Percentiles rank a stretch among this genome's conserved stretches.
Evolutionary conservation across 805 yeast species (phyloP).

Genomic region (Candida ortonii): DNA sequence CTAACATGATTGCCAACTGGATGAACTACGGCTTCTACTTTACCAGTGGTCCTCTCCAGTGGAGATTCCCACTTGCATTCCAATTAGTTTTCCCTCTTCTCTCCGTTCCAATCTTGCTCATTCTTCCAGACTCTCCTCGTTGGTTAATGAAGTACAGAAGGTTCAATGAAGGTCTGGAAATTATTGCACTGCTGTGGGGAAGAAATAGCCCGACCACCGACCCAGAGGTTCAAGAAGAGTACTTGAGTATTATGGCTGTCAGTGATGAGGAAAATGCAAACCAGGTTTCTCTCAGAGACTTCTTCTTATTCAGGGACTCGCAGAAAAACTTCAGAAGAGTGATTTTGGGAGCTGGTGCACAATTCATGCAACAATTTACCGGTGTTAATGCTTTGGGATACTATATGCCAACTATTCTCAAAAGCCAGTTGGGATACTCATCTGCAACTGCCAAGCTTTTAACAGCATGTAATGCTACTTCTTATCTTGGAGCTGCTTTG

Average conservation of each 20-base stretch:
- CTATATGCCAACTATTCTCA: slow-evolving; percentile 55
- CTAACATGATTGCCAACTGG: slow-evolving; percentile 45
- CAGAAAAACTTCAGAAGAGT: slow-evolving; percentile 46
- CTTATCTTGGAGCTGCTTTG: slow-evolving; percentile 29
- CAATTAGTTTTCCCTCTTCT: slow-evolving; percentile 43
- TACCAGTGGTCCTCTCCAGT: slow-evolving; percentile 35
- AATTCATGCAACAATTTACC: slow-evolving; percentile 45
- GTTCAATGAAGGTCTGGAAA: slow-evolving; percentile 39
- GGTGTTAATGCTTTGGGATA: slow-evolving; percentile 58
- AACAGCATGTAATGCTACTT: slow-evolving; percentile 12
- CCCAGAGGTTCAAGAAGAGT: slow-evolving; percentile 14
- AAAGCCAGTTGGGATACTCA: slow-evolving; percentile 42
- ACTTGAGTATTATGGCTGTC: slow-evolving; percentile 35
- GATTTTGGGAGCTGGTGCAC: slow-evolving; percentile 40
- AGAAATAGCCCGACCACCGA: slow-evolving; percentile 23
- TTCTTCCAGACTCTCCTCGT: slow-evolving; percentile 52
- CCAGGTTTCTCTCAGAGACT: too few species aligned
- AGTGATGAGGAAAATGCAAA: too few species aligned
- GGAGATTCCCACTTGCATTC: slow-evolving; percentile 47
- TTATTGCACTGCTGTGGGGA: slow-evolving; percentile 34
- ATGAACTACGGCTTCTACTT: slow-evolving; percentile 41
- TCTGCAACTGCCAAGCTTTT: slow-evolving; percentile 39
- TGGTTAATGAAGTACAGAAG: slow-evolving; percentile 47
- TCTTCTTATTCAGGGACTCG: slow-evolving; percentile 27
- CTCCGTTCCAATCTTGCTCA: slow-evolving; percentile 20